These are phyloP conservation scores for Alternaria sp. DNA, from an alignment of 2,329 filamentous ascomycete species.

Conservation along the genomic window DNA sequence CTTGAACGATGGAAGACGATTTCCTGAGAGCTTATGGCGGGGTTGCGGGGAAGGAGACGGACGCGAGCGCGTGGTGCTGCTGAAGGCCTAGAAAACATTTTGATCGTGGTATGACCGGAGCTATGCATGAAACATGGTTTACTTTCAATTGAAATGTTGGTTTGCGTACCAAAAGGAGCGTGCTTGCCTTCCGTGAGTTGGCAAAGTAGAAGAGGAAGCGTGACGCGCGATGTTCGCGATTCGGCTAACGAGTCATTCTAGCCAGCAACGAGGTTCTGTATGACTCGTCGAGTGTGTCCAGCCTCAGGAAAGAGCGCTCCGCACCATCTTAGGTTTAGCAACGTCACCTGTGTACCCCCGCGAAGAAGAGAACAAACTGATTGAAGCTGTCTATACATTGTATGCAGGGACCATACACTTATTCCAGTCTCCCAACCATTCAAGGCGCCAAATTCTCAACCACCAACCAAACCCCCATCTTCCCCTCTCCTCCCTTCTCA, in stretches of 20 bases:
- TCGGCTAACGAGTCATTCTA: not conserved
- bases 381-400: no score
- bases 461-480: constrained; percentile 38
- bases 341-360: not conserved
- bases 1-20: constrained; percentile 1
- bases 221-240: not conserved
- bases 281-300: not conserved
- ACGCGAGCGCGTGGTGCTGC: not conserved
- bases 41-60: constrained; percentile 1
- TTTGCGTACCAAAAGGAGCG: not conserved
- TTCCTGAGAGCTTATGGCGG: not conserved
- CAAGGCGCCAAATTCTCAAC: constrained; percentile 34
- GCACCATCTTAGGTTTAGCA: not conserved
- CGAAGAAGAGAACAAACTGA: no score
- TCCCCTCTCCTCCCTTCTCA: constrained; percentile 2
- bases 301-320: not conserved
- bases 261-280: not conserved
- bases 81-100: not conserved
- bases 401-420: no score
- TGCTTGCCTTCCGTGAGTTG: not conserved
- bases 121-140: no score
- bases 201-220: not conserved
- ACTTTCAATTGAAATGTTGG: no score
- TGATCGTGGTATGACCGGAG: no score
- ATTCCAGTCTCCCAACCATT: not conserved